phyloP scores from a whole-genome alignment of 129 eudicot species.

The Flaveria sonorensis region DNA sequence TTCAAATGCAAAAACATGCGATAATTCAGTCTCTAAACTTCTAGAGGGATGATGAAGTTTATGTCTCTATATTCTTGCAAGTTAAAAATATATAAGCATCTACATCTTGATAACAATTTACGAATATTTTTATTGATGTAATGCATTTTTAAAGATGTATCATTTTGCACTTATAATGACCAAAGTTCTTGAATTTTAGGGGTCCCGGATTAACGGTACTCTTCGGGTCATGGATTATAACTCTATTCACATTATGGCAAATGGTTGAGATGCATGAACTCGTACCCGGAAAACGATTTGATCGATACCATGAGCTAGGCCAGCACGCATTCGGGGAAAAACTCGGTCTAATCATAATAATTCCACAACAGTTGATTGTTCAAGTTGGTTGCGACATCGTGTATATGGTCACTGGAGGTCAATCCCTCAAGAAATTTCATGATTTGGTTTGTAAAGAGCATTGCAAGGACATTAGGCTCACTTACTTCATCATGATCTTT shows the following conservation, averaged over 20 bases:
- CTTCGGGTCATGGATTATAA: slow-evolving; percentile 45
- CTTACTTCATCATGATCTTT: slow-evolving; percentile 67
- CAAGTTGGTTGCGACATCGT: slow-evolving; percentile 56
- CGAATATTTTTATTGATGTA: background rate
- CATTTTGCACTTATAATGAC: background rate
- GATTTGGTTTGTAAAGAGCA: slow-evolving; percentile 38
- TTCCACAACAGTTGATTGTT: slow-evolving; percentile 53
- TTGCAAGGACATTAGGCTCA: slow-evolving; percentile 47
- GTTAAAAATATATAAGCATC: too few species aligned
- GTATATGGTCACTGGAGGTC: slow-evolving; percentile 70
- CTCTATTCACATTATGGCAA: slow-evolving; percentile 59
- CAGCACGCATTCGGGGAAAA: slow-evolving; percentile 60
- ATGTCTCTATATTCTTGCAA: too few species aligned
- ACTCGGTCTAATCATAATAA: slow-evolving; percentile 52
- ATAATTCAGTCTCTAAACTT: background rate
- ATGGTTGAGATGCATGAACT: slow-evolving; percentile 69
- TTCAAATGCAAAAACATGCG: background rate
- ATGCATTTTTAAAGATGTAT: background rate
- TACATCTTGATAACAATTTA: too few species aligned
- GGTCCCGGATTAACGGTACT: slow-evolving; percentile 52
- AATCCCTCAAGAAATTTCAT: slow-evolving; percentile 44
- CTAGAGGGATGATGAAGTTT: too few species aligned
- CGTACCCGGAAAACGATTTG: slow-evolving; percentile 64
- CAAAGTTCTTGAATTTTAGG: slow-evolving; percentile 31
- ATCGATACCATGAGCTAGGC: slow-evolving; percentile 58